Base-by-base conservation (phyloP, 352 stramenopile genomes). In the Globisporangium perplexum region DNA sequence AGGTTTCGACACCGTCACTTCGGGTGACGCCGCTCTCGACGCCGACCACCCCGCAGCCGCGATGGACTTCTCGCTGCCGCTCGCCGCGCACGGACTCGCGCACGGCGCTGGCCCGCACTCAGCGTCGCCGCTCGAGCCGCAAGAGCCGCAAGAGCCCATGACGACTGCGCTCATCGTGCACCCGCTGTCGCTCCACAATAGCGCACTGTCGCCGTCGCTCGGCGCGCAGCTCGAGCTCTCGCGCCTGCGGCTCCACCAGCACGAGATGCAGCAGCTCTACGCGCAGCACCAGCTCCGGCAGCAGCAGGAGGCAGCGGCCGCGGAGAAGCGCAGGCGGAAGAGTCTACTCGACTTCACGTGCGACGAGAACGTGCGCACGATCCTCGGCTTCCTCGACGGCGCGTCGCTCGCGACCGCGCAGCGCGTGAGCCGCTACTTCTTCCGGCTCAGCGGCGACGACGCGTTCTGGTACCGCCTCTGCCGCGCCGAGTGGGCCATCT, bases 341-440 rank as follows among this genome's bases (percentile, higher is more conserved):
- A 56, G 64, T 28, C 68, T 91, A 44, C 59, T 92, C 23, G 77
- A 92, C 64, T 83, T 69, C 56, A 79, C 79, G 11, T 92, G 82
- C 56, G 82, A 92, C 52, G 82, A 92, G 47, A 89, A 82, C 49
- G 33, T 92, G 23, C 61, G 69, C 53, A 42, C 53, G 10, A 81
- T 93, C 22, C 56, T 93, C 46, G 68, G 72, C 28, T 93, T 78
- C 56, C 57, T 93, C 28, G 78, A 93, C 59, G 83, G 78, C 11
- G 48, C 58, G 12, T 91, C 83, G 33, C 78, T 93, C 35, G 82
- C 77, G 23, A 55, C 65, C 0, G 64, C 66, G 33, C 74, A 81
- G 23, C 66, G 69, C 24, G 77, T 89, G 46, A 90, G 72, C 43
- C 83, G 69, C 54, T 74, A 78, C 35, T 82, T 86, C 39, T 52